These are phyloP conservation scores for Ceratobasidium sp. DNA, from an alignment of 1,284 basidiomycete species.

Conservation along the genomic window DNA sequence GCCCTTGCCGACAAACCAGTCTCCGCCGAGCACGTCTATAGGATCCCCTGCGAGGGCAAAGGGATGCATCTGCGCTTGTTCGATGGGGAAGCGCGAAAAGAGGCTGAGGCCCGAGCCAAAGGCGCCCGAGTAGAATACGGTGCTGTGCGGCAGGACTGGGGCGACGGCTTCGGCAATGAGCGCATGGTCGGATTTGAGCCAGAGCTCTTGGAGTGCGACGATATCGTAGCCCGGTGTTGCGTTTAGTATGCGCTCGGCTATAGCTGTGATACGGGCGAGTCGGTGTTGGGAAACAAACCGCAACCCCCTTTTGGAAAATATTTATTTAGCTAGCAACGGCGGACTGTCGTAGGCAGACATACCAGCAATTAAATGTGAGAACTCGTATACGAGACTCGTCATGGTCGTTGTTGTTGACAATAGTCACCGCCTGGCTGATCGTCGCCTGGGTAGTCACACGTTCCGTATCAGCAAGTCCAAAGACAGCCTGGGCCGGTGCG, in stretches of 20 bases:
- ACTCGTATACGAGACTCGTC: slow-evolving; percentile 64
- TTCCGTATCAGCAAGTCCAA: slow-evolving; percentile 13
- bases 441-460: slow-evolving; percentile 23
- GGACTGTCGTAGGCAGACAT: slow-evolving; percentile 1
- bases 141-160: slow-evolving; percentile 76
- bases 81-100: slow-evolving; percentile 87
- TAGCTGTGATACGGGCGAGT: slow-evolving; percentile 77
- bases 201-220: slow-evolving; percentile 93
- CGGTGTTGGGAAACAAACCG: slow-evolving; percentile 88
- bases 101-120: slow-evolving; percentile 94
- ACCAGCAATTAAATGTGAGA: slow-evolving; percentile 88
- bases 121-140: slow-evolving; percentile 98
- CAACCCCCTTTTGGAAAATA: slow-evolving; percentile 75
- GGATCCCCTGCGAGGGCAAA: slow-evolving; percentile 96
- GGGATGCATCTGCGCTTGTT: slow-evolving; percentile 81
- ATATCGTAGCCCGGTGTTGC: slow-evolving; percentile 82
- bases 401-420: background rate
- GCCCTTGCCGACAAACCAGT: slow-evolving; percentile 98
- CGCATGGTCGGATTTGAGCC: slow-evolving; percentile 92
- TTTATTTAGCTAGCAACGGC: slow-evolving; percentile 30
- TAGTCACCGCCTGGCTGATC: slow-evolving; percentile 13
- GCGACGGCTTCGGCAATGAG: slow-evolving; percentile 74
- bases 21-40: slow-evolving; percentile 87
- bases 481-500: slow-evolving; percentile 29
- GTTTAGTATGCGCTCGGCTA: slow-evolving; percentile 69